Percentiles rank a stretch among this genome's conserved stretches.
These are phyloP conservation scores for Wallacemonas collosoma DNA, from an alignment of 208 protist genomes.

Conservation along the genomic window DNA sequence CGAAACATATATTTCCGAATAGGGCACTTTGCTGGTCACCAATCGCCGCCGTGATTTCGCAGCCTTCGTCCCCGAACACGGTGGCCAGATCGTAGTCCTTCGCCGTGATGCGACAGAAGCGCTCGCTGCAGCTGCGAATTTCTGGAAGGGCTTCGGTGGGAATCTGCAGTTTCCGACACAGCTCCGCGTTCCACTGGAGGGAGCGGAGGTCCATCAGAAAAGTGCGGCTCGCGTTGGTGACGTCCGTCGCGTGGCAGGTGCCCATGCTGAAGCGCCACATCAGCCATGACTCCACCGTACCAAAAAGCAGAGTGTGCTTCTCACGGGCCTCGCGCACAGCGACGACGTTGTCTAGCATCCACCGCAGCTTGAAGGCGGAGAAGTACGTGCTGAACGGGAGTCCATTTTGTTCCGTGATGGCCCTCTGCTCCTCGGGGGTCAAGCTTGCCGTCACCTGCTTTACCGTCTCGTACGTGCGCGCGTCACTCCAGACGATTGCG, in stretches of 20 bases:
- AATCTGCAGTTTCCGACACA: conserved; percentile 85
- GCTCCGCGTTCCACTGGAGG: conserved; percentile 92
- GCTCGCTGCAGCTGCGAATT: conserved; percentile 91
- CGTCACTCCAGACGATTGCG: conserved; percentile 95
- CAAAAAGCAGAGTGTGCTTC: conserved; percentile 84
- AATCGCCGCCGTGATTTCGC: conserved; percentile 85
- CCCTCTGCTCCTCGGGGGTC: conserved; percentile 21
- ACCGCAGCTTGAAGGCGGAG: conserved; percentile 95
- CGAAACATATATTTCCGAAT: conserved; percentile 95
- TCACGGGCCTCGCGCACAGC: conserved; percentile 75
- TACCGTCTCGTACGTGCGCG: conserved; percentile 64
- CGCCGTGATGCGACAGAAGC: conserved; percentile 42
- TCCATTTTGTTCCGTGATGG: conserved; percentile 38
- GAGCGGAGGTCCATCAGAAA: conserved; percentile 97
- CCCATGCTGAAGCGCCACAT: conserved; percentile 94
- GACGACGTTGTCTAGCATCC: conserved; percentile 96
- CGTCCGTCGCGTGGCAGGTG: conserved; percentile 93
- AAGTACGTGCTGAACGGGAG: conserved; percentile 98
- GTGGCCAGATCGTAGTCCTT: conserved; percentile 35
- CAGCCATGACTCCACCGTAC: conserved; percentile 98
- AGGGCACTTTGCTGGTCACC: conserved; percentile 98
- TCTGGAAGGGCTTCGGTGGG: conserved; percentile 86
- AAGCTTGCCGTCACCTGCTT: conserved; percentile 39
- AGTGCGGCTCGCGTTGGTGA: conserved; percentile 97
- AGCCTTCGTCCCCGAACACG: conserved; percentile 35